phyloP scores from a whole-genome alignment of 192 early-diverging fungal species.

The Backusella sp. region DNA sequence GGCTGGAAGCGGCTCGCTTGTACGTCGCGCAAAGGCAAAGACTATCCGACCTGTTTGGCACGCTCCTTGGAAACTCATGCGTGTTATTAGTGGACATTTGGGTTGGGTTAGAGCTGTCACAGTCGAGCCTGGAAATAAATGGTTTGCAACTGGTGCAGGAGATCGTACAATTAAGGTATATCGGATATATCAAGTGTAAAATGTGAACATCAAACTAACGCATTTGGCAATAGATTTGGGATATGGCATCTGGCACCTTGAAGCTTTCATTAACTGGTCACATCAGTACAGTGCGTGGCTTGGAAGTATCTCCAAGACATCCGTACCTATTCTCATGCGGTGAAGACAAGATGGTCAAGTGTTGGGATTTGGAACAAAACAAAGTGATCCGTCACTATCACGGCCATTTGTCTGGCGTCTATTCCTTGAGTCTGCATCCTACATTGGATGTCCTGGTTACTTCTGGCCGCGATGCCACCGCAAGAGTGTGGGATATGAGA shows the following conservation, averaged over 20 bases:
- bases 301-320: slow-evolving; percentile 92
- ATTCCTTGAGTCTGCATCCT: slow-evolving; percentile 89
- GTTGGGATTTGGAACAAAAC: slow-evolving; percentile 99
- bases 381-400: slow-evolving; percentile 99
- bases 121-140: slow-evolving; percentile 94
- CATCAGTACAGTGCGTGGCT: slow-evolving; percentile 91
- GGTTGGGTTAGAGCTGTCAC: slow-evolving; percentile 95
- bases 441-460: slow-evolving; percentile 94
- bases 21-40: slow-evolving; percentile 52
- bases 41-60: slow-evolving; percentile 86
- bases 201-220: not conserved
- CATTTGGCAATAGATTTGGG: slow-evolving; percentile 81
- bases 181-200: not conserved
- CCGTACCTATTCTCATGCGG: slow-evolving; percentile 97
- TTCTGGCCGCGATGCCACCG: slow-evolving; percentile 91
- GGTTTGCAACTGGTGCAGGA: slow-evolving; percentile 98
- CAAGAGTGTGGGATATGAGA: slow-evolving; percentile 98
- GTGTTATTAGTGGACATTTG: slow-evolving; percentile 95
- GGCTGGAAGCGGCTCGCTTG: slow-evolving; percentile 42
- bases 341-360: slow-evolving; percentile 99
- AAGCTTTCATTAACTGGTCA: slow-evolving; percentile 96
- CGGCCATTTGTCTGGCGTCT: slow-evolving; percentile 95
- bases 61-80: slow-evolving; percentile 98
- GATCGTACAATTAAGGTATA: slow-evolving; percentile 94
- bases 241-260: slow-evolving; percentile 94